Evolutionary conservation across 345 rosid genomes (phyloP).

Genomic region (Eutrema yunnanense): DNA sequence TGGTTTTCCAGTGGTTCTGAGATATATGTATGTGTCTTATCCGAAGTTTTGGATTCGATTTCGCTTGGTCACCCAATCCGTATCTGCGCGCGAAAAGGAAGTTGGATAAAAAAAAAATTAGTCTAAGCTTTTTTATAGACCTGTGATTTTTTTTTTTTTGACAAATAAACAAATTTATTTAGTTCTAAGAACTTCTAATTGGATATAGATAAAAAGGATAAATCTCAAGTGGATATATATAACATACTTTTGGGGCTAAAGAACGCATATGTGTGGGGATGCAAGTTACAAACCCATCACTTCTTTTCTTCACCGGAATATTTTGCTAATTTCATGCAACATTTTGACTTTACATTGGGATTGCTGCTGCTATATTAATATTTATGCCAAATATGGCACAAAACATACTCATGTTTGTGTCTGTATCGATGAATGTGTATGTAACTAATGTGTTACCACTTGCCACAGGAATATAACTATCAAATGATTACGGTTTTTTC

Average conservation of each 20-base stretch:
- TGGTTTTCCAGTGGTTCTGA: too few species aligned
- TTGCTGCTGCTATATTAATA: conserved; percentile 14
- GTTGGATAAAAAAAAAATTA: too few species aligned
- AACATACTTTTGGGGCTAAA: conserved; percentile 5
- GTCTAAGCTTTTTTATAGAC: too few species aligned
- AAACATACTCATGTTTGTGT: conserved; percentile 3
- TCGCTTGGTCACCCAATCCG: too few species aligned
- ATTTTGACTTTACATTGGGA: conserved; percentile 27
- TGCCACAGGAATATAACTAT: conserved; percentile 5
- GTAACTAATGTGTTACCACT: conserved; percentile 22
- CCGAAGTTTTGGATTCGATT: too few species aligned
- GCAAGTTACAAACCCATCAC: conserved; percentile 23
- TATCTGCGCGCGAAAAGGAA: too few species aligned
- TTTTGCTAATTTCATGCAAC: conserved; percentile 32
- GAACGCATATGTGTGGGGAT: conserved; percentile 21
- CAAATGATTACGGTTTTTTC: not conserved
- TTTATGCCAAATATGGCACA: not conserved
- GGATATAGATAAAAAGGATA: not conserved
- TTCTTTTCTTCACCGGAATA: conserved; percentile 18
- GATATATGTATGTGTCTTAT: too few species aligned
- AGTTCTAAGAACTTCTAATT: not conserved
- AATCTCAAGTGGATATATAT: conserved; percentile 18
- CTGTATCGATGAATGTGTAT: not conserved
- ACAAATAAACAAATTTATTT: not conserved
- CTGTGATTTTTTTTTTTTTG: too few species aligned